A percentile compares a stretch with the other conserved stretches of the same genome.
Conservation (phyloP, 2,329 filamentous ascomycete species). For the Aspergillus sp. region DNA sequence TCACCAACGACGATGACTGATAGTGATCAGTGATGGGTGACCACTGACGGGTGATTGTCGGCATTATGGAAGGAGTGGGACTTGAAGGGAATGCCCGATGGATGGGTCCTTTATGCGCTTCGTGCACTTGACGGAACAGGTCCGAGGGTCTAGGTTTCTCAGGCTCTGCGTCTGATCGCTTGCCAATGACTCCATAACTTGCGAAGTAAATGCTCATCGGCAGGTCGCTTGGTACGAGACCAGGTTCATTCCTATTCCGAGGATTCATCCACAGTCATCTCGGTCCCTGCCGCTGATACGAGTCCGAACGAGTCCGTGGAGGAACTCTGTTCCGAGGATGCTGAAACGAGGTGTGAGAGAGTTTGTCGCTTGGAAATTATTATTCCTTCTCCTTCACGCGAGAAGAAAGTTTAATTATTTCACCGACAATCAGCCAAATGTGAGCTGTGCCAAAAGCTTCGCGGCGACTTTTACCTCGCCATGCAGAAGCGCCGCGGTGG, state of each 20-base stretch:
- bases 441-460: constrained; percentile 16
- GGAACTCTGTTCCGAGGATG: neutral
- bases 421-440: constrained; percentile 15
- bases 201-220: neutral
- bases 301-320: too few relatives aligned
- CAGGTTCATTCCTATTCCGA: neutral
- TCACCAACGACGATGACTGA: constrained; percentile 10
- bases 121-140: neutral
- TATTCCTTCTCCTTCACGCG: constrained; percentile 4
- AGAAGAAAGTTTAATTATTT: constrained; percentile 16
- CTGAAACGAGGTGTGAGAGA: constrained; percentile 4
- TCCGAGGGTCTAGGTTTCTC: neutral
- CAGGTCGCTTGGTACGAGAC: neutral
- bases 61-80: neutral
- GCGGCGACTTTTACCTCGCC: constrained; percentile 4
- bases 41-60: constrained; percentile 15
- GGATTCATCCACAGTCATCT: neutral
- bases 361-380: neutral
- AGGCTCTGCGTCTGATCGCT: neutral
- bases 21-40: neutral
- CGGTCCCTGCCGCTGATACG: too few relatives aligned
- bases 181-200: neutral
- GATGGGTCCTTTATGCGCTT: neutral
- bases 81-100: neutral
- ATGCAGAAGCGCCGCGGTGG: constrained; percentile 10